These are phyloP conservation scores for Suillus occidentalis DNA, from an alignment of 768 basidiomycete species.

Conservation along the genomic window DNA sequence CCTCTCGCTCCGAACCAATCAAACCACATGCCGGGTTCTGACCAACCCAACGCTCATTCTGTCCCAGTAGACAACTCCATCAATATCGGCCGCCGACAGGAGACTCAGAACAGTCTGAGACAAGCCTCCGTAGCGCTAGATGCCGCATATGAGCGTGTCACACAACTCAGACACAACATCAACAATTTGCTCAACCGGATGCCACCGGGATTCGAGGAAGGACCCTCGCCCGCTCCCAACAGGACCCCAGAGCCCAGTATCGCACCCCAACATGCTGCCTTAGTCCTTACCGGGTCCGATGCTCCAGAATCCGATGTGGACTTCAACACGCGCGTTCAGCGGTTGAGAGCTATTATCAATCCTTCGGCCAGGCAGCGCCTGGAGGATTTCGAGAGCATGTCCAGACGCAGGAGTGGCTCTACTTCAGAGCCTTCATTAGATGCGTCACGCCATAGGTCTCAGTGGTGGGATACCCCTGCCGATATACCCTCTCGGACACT, in stretches of 20 bases:
- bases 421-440: slow-evolving; percentile 1
- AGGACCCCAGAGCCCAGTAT: slow-evolving; percentile 22
- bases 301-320: slow-evolving; percentile 21
- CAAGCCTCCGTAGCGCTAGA: slow-evolving; percentile 56
- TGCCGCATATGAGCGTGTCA: slow-evolving; percentile 54
- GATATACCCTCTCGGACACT: slow-evolving; percentile 2
- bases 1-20: slow-evolving; percentile 7
- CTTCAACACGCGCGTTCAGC: slow-evolving; percentile 27
- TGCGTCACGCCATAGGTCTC: slow-evolving; percentile 1
- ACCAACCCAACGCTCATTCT: neutral
- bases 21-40: neutral
- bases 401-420: slow-evolving; percentile 17
- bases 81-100: slow-evolving; percentile 7
- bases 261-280: slow-evolving; percentile 31
- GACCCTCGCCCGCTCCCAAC: slow-evolving; percentile 11
- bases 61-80: neutral
- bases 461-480: slow-evolving; percentile 18
- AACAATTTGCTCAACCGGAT: slow-evolving; percentile 41
- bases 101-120: slow-evolving; percentile 41
- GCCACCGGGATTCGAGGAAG: slow-evolving; percentile 32
- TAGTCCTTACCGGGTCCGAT: slow-evolving; percentile 29
- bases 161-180: slow-evolving; percentile 53
- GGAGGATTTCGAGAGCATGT: slow-evolving; percentile 28
- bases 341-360: slow-evolving; percentile 31
- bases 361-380: slow-evolving; percentile 33